A percentile compares a stretch with the other conserved stretches of the same genome.
These are phyloP conservation scores for Leishmania tropica DNA, from an alignment of 208 protist species.

Conservation along the genomic window DNA sequence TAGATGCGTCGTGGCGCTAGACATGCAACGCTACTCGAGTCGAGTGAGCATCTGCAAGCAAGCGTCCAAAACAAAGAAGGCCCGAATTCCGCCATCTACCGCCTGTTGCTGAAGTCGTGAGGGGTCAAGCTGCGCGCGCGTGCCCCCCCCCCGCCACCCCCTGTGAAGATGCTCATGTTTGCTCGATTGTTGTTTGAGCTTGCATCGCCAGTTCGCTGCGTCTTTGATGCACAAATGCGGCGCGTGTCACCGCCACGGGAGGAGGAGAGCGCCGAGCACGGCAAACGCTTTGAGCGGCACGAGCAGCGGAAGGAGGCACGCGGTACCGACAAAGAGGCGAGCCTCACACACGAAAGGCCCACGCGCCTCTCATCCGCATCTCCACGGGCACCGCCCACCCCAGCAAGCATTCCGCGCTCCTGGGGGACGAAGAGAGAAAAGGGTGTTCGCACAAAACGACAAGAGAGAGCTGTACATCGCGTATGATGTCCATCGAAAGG, in stretches of 20 bases:
- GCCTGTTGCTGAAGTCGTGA: not conserved
- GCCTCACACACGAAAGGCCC: not conserved
- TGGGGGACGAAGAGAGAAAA: not conserved
- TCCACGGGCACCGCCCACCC: not conserved
- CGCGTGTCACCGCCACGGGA: not conserved
- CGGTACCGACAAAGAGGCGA: not conserved
- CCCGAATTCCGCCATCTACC: not conserved
- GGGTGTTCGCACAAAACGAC: not conserved
- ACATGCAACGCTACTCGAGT: not conserved
- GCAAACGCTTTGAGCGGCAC: not conserved
- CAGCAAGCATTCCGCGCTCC: not conserved
- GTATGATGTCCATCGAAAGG: not conserved
- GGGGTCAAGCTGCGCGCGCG: not conserved
- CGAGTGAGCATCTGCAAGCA: not conserved
- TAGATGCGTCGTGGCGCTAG: not conserved
- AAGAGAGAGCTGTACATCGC: conserved; percentile 1
- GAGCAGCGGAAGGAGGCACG: not conserved
- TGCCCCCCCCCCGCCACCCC: too few relatives aligned
- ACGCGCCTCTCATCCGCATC: not conserved
- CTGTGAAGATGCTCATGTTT: not conserved
- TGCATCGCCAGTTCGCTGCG: not conserved
- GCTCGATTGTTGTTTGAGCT: not conserved
- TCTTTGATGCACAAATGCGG: not conserved
- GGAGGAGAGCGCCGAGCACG: not conserved
- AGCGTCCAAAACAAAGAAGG: not conserved